A percentile compares a stretch with the other conserved stretches of the same genome.
These are phyloP conservation scores for Murraya koenigii DNA, from an alignment of 345 rosid genomes.

Conservation along the genomic window DNA sequence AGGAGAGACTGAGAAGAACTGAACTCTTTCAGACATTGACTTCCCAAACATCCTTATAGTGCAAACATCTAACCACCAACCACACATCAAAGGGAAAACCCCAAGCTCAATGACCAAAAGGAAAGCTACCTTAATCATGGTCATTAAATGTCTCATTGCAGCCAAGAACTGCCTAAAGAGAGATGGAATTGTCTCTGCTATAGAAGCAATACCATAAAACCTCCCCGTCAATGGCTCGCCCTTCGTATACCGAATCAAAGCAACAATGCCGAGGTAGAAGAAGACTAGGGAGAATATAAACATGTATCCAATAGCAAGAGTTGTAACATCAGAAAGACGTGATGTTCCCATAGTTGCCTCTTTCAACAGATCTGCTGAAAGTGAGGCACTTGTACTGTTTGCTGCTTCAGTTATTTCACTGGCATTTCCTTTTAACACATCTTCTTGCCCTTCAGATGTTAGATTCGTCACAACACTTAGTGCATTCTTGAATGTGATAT, in stretches of 20 bases:
- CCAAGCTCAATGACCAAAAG: conserved; percentile 97
- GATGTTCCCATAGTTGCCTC: conserved; percentile 63
- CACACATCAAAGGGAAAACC: conserved; percentile 99
- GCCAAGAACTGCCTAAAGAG: conserved; percentile 90
- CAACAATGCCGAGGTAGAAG: conserved; percentile 77
- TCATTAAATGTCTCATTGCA: conserved; percentile 99
- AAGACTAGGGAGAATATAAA: conserved; percentile 68
- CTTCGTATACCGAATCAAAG: conserved; percentile 84
- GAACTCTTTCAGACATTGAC: conserved; percentile 85
- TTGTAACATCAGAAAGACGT: conserved; percentile 90
- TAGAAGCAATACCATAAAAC: conserved; percentile 79
- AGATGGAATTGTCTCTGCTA: conserved; percentile 85
- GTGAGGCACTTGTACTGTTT: conserved; percentile 48
- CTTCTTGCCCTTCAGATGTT: conserved; percentile 73
- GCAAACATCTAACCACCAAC: conserved; percentile 99
- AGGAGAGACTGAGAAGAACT: conserved; percentile 81
- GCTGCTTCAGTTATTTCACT: conserved; percentile 54
- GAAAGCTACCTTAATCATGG: conserved; percentile 99
- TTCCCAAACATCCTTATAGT: conserved; percentile 95
- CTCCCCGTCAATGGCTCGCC: conserved; percentile 96
- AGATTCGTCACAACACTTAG: conserved; percentile 72
- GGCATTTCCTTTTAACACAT: conserved; percentile 59
- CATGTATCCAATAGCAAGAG: conserved; percentile 90
- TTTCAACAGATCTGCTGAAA: conserved; percentile 62
- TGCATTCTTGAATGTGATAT: conserved; percentile 66